Evolutionary conservation across 1,284 basidiomycete species (phyloP).

Genomic region (Heterobasidion occidentale): DNA sequence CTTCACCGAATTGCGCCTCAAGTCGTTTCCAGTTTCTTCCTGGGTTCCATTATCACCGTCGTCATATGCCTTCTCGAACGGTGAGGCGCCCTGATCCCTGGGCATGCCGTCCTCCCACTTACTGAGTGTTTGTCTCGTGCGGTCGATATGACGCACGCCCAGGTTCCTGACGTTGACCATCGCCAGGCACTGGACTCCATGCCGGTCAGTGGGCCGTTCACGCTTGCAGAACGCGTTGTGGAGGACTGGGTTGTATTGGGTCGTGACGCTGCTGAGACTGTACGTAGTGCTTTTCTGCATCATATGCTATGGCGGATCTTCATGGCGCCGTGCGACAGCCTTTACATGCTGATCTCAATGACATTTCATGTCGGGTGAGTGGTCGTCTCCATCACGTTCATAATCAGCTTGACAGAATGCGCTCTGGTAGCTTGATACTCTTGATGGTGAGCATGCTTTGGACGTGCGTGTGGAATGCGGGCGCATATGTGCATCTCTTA

Average conservation of each 20-base stretch:
- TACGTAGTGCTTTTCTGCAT: constrained; percentile 24
- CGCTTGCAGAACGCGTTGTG: constrained; percentile 39
- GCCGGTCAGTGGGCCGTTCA: constrained; percentile 26
- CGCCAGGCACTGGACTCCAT: constrained; percentile 39
- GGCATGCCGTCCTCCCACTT: neutral
- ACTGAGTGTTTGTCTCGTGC: neutral
- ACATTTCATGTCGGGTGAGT: constrained; percentile 58
- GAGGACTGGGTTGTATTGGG: constrained; percentile 46
- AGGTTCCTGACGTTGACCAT: constrained; percentile 46
- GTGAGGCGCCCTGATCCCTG: constrained; percentile 23
- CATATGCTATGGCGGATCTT: neutral
- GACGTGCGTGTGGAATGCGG: neutral
- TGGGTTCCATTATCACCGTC: constrained; percentile 36
- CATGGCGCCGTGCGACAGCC: constrained; percentile 23
- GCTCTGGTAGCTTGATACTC: constrained; percentile 38
- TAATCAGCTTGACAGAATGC: neutral
- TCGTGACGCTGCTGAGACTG: constrained; percentile 51
- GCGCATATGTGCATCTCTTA: constrained; percentile 13
- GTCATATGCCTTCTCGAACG: constrained; percentile 50
- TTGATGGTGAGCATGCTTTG: constrained; percentile 30
- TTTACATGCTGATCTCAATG: constrained; percentile 70
- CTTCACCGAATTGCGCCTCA: constrained; percentile 40
- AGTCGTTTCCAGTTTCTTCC: constrained; percentile 38
- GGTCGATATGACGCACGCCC: neutral
- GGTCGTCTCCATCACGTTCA: neutral